phyloP scores from a whole-genome alignment of 2,329 filamentous ascomycete species.

The Fusarium vanettenii region DNA sequence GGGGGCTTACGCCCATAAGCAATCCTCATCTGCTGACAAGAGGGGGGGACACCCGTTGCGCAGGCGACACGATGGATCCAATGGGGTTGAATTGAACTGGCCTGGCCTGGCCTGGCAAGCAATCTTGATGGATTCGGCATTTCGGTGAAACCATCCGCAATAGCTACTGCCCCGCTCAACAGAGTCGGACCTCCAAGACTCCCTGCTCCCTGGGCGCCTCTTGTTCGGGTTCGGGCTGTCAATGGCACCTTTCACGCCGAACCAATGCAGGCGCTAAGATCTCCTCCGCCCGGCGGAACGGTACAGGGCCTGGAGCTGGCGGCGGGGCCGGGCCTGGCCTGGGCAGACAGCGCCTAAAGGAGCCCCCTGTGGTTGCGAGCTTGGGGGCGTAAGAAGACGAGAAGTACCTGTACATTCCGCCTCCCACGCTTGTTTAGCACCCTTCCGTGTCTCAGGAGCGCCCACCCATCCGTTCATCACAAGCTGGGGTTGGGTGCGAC shows the following conservation, averaged over 20 bases:
- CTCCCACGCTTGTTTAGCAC: neutral
- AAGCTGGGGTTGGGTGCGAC: slow-evolving; percentile 29
- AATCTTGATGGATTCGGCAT: slow-evolving; percentile 15
- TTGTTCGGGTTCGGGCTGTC: slow-evolving; percentile 5
- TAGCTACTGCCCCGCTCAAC: slow-evolving; percentile 2
- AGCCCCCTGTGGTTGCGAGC: neutral
- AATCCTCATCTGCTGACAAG: neutral
- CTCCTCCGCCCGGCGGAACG: slow-evolving; percentile 18
- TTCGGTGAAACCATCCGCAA: slow-evolving; percentile 16
- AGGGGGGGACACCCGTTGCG: slow-evolving; percentile 19
- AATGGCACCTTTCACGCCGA: neutral
- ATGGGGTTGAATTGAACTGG: neutral
- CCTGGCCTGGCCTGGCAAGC: neutral
- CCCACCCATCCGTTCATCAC: slow-evolving; percentile 32
- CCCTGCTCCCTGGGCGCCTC: neutral
- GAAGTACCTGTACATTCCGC: slow-evolving; percentile 16
- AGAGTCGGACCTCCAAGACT: neutral
- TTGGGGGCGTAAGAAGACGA: slow-evolving; percentile 3
- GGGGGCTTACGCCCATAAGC: slow-evolving; percentile 13
- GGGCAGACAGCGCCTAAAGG: slow-evolving; percentile 32
- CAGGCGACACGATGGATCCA: slow-evolving; percentile 3
- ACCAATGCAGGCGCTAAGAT: slow-evolving; percentile 27
- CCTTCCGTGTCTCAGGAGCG: slow-evolving; percentile 28
- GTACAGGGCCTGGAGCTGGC: slow-evolving; percentile 18
- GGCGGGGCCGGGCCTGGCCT: neutral